Base-by-base conservation (phyloP, 1,139 yeast genomes). In the Pneumocystis wakefieldiae region DNA sequence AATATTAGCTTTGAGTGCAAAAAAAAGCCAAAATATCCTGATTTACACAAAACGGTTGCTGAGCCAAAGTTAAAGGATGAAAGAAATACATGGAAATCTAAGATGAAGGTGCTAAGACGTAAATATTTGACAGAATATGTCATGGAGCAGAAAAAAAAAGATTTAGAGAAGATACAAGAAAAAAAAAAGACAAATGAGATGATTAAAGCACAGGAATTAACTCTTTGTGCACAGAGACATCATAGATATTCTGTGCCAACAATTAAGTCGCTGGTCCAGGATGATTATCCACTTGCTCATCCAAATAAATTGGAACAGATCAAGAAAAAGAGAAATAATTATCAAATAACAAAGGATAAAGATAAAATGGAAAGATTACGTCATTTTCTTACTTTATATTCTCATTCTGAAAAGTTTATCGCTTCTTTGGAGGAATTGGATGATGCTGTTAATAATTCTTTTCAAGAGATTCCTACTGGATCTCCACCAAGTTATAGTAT, bases 271-370 rank as follows among this genome's bases (percentile, higher is more conserved):
- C 36, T 61, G 8, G 24, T 63, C 12, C 63, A 62, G 15, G 41
- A 42, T 38, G 64, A 63, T 29, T 63, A 63, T 42, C 64, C 64
- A n/a, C 24, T 63, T 29, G 29, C 14, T 14, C 63, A 63, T 24
- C 2, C 37, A 28, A 42, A 61, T 59, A 57, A 61, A 15, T 57
- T 36, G 2, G 59, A 48, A 24, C 55, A 61, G 28, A 57, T 28
- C 19, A 19, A 28, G 7, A 32, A 48, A 57, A 57, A 61, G 36
- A 39, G n/a, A 14, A 15, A 17, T 14, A 61, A 61, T 38, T 24
- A 61, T 38, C 29, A 29, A 19, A 57, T 38, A 28, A 57, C 41
- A 12, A 63, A 61, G 36, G 8, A 15, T 2, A 24, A 59, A 38
- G 57, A 41, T 19, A 24, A 57, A 7, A 59, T 60, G 14, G 48